Base-by-base conservation (phyloP, 371 early-diverging fungal genomes). In the Mucor mucedo region DNA sequence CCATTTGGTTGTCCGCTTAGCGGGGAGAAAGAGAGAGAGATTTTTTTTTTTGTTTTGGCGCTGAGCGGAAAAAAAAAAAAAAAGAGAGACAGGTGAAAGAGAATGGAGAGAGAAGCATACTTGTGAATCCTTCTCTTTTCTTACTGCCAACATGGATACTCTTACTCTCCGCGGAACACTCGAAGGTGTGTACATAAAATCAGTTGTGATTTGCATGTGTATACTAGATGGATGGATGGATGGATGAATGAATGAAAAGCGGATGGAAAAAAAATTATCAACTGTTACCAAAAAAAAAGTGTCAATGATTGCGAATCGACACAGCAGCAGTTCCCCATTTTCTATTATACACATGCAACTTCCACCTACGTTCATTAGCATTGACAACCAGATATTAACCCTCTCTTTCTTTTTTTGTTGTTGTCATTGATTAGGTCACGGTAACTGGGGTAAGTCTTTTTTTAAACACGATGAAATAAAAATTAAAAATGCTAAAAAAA, bases 161-260 rank as follows among this genome's bases (percentile, higher is more conserved):
- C 79, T 87, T 62, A 73, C 79, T 58, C 79, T 85, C 71, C 83
- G 86, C 67, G 88, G 85, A 65, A 76, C 72, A 66, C 76, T 79
- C 55, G 72, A 76, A 79, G 79, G 79, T 79, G 73, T 50, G 64
- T 68, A 58, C 8, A 35, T 21, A 33, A 30, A 30, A 16, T 61
- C 27, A 50, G 42, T 29, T 30, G 44, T 16, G 33, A 32, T 42
- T 48, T 38, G 59, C 52, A 55, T 16, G 66, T 54, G 21, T 59
- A 35, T 65, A 63, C 32, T 58, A 54, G 68, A 62, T 72, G 72
- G 69, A 38, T 27, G 11, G 8, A 21, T 47, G 47, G 47, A 47
- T 47, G 35, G 35, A 35, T 35, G 35, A 8, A 35, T 35, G 35
- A 7, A 35, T 35, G 3, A 7, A 35, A 35, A 35, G 21, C 21